These are phyloP conservation scores for Aspergillus calidoustus DNA, from an alignment of 2,329 filamentous ascomycete species.

Conservation along the genomic window DNA sequence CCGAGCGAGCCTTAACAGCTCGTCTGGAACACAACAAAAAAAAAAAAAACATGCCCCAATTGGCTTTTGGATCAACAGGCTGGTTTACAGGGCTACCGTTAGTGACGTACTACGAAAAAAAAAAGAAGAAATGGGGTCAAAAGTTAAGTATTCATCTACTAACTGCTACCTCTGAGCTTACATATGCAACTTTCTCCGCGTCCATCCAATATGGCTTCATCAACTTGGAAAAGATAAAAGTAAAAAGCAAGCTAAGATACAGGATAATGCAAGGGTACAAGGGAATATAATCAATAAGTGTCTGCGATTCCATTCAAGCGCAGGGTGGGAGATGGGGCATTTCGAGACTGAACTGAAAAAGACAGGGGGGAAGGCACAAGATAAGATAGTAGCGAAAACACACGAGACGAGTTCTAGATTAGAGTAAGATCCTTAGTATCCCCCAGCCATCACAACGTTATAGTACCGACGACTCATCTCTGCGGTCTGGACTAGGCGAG, in stretches of 20 bases:
- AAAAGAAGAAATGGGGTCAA: background rate
- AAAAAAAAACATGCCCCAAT: too few species aligned
- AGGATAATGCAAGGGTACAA: constrained; percentile 9
- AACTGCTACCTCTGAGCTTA: background rate
- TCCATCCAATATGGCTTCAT: constrained; percentile 17
- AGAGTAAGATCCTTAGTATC: constrained; percentile 32
- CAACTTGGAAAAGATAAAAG: background rate
- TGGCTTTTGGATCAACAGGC: too few species aligned
- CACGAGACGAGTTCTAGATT: constrained; percentile 10
- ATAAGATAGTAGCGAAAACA: background rate
- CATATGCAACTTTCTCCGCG: constrained; percentile 9
- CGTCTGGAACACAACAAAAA: too few species aligned
- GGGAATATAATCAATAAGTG: constrained; percentile 1
- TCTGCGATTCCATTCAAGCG: background rate
- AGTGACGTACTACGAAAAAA: background rate
- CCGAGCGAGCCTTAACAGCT: too few species aligned
- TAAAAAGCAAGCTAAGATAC: constrained; percentile 20
- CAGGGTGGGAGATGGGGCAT: background rate
- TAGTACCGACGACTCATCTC: constrained; percentile 73
- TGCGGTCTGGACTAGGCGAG: constrained; percentile 70
- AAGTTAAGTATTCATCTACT: background rate
- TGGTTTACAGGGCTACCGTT: too few species aligned
- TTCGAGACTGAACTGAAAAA: too few species aligned
- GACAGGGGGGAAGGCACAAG: background rate
- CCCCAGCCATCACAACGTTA: constrained; percentile 62